Conservation (phyloP, 371 early-diverging fungal species). For the Syncephalastrum racemosum region DNA sequence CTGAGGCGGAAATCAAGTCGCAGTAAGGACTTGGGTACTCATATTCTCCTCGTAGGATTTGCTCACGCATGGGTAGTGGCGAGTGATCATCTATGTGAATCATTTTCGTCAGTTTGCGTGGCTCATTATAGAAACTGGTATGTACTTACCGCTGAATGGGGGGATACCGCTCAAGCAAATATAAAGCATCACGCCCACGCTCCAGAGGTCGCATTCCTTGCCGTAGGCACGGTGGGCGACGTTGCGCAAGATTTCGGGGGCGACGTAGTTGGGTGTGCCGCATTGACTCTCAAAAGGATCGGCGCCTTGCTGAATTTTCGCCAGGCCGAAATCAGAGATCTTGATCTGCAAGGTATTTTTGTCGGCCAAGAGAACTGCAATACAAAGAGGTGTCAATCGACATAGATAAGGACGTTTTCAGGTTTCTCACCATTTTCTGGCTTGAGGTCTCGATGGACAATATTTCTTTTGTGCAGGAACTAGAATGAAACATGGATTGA, state of each 20-base stretch:
- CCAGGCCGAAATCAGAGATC: conserved; percentile 94
- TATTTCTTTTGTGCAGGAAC: conserved; percentile 36
- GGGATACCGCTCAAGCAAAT: conserved; percentile 95
- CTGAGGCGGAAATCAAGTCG: conserved; percentile 72
- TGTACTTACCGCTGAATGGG: conserved; percentile 76
- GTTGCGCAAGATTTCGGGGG: conserved; percentile 92
- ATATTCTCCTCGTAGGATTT: conserved; percentile 81
- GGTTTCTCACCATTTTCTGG: conserved; percentile 41
- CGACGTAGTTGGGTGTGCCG: conserved; percentile 97
- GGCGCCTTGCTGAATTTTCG: conserved; percentile 70
- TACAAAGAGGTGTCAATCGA: conserved; percentile 66
- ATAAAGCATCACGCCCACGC: conserved; percentile 97
- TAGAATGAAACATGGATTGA: conserved; percentile 9
- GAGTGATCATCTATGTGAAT: conserved; percentile 14
- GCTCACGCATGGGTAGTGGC: conserved; percentile 38
- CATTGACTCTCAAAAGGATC: conserved; percentile 77
- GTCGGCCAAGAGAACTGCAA: conserved; percentile 79
- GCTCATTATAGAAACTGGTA: not conserved
- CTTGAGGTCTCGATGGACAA: conserved; percentile 49
- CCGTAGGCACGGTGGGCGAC: conserved; percentile 69
- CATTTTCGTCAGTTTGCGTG: not conserved
- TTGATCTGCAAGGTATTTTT: conserved; percentile 68
- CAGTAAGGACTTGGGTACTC: conserved; percentile 82
- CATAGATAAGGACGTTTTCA: not conserved
- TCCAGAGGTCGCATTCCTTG: conserved; percentile 96